A percentile compares a stretch with the other conserved stretches of the same genome.
These are phyloP conservation scores for Curvularia sp. DNA, from an alignment of 2,329 filamentous ascomycete species.

Conservation along the genomic window DNA sequence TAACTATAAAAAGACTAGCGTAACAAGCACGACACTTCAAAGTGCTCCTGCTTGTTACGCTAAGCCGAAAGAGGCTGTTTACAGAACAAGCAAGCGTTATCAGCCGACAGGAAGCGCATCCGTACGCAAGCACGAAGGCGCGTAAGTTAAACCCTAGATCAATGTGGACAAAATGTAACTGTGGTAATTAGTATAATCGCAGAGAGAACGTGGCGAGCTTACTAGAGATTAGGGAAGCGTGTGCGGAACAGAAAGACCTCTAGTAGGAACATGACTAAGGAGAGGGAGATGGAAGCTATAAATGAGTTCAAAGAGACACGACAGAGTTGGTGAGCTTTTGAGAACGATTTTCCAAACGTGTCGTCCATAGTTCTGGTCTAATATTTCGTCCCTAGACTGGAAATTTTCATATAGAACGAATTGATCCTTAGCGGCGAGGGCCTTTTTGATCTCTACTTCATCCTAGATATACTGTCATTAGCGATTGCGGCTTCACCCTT, in stretches of 20 bases:
- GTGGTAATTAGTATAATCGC: conserved; percentile 1
- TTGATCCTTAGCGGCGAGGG: not conserved
- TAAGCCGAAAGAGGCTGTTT: not conserved
- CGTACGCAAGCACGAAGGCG: not conserved
- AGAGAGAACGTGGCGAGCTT: not conserved
- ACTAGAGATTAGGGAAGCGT: conserved; percentile 16
- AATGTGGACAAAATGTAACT: not conserved
- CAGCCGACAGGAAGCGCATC: conserved; percentile 5
- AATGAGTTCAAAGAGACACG: conserved; percentile 16
- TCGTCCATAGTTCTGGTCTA: conserved; percentile 13
- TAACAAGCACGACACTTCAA: not conserved
- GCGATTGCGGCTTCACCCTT: no score
- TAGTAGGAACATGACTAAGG: conserved; percentile 12
- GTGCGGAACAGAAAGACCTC: conserved; percentile 15
- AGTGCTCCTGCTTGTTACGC: not conserved
- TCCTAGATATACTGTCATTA: no score
- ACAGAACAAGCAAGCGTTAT: not conserved
- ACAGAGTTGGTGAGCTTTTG: conserved; percentile 16
- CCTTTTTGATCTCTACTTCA: not conserved
- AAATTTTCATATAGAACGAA: not conserved
- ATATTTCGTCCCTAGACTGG: conserved; percentile 1
- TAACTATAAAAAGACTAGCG: conserved; percentile 1
- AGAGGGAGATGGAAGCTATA: conserved; percentile 16
- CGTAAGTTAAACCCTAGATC: no score
- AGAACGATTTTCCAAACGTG: conserved; percentile 18